A percentile compares a stretch with the other conserved stretches of the same genome.
Evolutionary conservation across 768 basidiomycete species (phyloP).

Genomic region (Leccinum broughii): DNA sequence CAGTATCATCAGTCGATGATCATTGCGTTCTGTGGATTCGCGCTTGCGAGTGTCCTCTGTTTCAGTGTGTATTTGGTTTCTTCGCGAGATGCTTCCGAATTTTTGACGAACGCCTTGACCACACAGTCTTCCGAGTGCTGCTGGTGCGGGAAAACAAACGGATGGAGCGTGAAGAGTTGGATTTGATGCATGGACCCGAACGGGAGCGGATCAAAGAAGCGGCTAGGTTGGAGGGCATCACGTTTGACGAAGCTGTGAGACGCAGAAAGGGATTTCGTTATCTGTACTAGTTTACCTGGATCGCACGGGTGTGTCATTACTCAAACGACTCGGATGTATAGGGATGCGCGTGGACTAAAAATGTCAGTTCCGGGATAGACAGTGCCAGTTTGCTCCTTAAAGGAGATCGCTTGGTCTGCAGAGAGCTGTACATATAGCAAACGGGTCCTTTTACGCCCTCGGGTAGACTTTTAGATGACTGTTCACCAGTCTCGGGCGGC

Average conservation of each 20-base stretch:
- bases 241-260: slow-evolving; percentile 59
- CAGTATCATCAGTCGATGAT: slow-evolving; percentile 63
- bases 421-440: slow-evolving; percentile 1
- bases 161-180: slow-evolving; percentile 50
- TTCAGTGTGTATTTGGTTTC: slow-evolving; percentile 32
- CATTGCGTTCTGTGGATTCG: slow-evolving; percentile 44
- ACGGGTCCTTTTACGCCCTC: too few species aligned
- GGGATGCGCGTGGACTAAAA: too few species aligned
- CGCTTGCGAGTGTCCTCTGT: slow-evolving; percentile 34
- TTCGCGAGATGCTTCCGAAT: not conserved
- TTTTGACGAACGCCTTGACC: too few species aligned
- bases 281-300: slow-evolving; percentile 40
- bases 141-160: slow-evolving; percentile 51
- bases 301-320: not conserved
- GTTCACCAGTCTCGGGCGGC: too few species aligned
- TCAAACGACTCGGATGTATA: too few species aligned
- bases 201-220: slow-evolving; percentile 56
- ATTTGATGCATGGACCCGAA: slow-evolving; percentile 44
- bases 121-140: slow-evolving; percentile 42
- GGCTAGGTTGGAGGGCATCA: slow-evolving; percentile 57
- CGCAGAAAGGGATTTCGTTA: slow-evolving; percentile 60
- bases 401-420: slow-evolving; percentile 11
- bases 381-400: slow-evolving; percentile 21
- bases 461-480: too few species aligned
- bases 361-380: not conserved